phyloP scores from a whole-genome alignment of 129 eudicot genomes.

The Rutidosis leptorrhynchoides region DNA sequence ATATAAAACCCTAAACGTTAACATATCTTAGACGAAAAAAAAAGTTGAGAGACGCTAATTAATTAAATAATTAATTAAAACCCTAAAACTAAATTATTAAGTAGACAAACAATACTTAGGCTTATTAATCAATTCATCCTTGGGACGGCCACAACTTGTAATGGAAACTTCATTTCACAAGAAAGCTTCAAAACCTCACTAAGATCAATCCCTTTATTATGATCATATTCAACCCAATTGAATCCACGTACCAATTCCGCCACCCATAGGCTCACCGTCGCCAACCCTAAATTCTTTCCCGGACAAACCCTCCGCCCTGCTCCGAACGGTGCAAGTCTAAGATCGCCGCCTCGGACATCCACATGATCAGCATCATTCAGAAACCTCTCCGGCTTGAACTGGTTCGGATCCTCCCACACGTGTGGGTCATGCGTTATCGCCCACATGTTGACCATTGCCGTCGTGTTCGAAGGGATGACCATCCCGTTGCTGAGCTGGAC shows the following conservation, averaged over 20 bases:
- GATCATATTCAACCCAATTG: conserved; percentile 33
- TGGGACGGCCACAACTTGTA: too few relatives aligned
- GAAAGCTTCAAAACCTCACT: conserved; percentile 50
- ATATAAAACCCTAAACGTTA: too few relatives aligned
- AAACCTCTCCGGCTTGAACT: conserved; percentile 48
- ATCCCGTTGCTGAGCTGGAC: conserved; percentile 46
- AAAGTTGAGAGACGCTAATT: too few relatives aligned
- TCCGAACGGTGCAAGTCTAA: conserved; percentile 63
- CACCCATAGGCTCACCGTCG: conserved; percentile 53
- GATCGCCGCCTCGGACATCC: conserved; percentile 48
- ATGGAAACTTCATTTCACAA: conserved; percentile 61
- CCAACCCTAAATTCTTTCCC: conserved; percentile 51
- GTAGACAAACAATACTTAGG: too few relatives aligned
- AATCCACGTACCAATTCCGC: conserved; percentile 43
- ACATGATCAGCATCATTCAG: conserved; percentile 14
- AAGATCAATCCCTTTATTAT: conserved; percentile 36
- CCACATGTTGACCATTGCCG: conserved; percentile 73
- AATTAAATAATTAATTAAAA: too few relatives aligned
- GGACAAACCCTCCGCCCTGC: conserved; percentile 63
- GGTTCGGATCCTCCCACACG: conserved; percentile 39
- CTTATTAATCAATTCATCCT: too few relatives aligned
- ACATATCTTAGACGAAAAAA: too few relatives aligned
- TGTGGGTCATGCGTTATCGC: conserved; percentile 47
- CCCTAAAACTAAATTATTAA: too few relatives aligned
- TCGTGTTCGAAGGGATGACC: conserved; percentile 45